Evolutionary conservation across 148 eudicot species (phyloP), one percentile per base, ranked within the genome.

Genomic region (Diospyros kaki): DNA sequence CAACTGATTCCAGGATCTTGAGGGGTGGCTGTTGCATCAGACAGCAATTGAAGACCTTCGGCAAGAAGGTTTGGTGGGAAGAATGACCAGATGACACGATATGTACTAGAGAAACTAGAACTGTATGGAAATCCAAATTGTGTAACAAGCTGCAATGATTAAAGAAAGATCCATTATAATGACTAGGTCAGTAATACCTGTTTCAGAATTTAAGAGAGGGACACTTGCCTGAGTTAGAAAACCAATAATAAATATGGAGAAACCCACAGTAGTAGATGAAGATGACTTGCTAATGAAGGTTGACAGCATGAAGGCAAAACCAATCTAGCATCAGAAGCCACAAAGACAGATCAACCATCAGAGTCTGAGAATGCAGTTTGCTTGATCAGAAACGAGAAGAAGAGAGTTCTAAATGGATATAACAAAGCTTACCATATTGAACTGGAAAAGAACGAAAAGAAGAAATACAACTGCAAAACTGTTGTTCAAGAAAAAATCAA

Each of bases 61-160:
- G 89, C 86, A 7, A 93, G 84, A 79, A 86, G 86, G 84, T 83
- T 84, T 54, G 96, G 94, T 44, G 98, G 98, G 65, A 89, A 85
- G 9, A 84, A 66, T 55, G 88, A 86, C 86, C 92, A 81, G 72
- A 85, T 28, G 73, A 12, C 69, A 67, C 81, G 75, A 53, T 78
- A 75, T 10, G 69, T 73, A 10, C 58, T 67, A 12, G 93, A 78
- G 73, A 3, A 84, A 66, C 38, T 45, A 43, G 48, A 6, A 58
- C 80, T 77, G 70, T 84, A 87, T 15, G 97, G 97, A 82, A 92
- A 92, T 76, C 97, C 97, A 85, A 82, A 86, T 83, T 52, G 74
- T 53, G 98, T 92, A 66, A 90, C 89, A 75, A 90, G 65, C 98
- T 94, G 89, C 83, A 79, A 42, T 76, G 40, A 55, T 48, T 28